Conservation (phyloP, 441 rosid species). For the Geranium incanum region DNA sequence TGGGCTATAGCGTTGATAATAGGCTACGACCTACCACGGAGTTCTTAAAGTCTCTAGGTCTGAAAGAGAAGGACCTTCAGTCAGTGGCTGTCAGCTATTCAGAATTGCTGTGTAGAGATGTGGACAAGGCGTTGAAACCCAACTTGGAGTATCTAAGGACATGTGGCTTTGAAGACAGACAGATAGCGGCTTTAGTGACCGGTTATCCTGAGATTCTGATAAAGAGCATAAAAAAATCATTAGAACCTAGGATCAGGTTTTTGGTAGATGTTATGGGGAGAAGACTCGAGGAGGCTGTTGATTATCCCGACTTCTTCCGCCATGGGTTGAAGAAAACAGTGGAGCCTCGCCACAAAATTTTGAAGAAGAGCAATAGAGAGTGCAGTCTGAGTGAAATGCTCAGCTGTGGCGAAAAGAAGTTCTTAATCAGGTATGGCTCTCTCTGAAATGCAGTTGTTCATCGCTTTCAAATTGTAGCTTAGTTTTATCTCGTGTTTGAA, state of each 20-base stretch:
- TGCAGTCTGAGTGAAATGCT: slow-evolving; percentile 88
- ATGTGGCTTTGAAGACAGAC: slow-evolving; percentile 56
- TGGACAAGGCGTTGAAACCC: slow-evolving; percentile 52
- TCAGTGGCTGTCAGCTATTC: slow-evolving; percentile 58
- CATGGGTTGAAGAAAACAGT: slow-evolving; percentile 79
- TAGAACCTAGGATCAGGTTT: slow-evolving; percentile 76
- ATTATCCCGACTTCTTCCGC: slow-evolving; percentile 71
- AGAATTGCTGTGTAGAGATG: slow-evolving; percentile 77
- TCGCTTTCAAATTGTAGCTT: slow-evolving; percentile 8
- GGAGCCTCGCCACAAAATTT: slow-evolving; percentile 56
- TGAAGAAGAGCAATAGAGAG: slow-evolving; percentile 45
- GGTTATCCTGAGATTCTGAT: slow-evolving; percentile 73
- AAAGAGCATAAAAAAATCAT: slow-evolving; percentile 70
- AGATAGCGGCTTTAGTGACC: slow-evolving; percentile 56
- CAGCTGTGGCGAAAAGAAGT: slow-evolving; percentile 70
- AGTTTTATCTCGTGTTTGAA: slow-evolving; percentile 4
- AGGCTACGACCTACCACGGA: slow-evolving; percentile 72
- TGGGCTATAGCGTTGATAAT: slow-evolving; percentile 81
- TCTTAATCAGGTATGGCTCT: slow-evolving; percentile 49
- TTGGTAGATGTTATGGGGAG: slow-evolving; percentile 80
- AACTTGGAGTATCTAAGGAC: slow-evolving; percentile 44
- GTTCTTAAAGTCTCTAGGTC: slow-evolving; percentile 58
- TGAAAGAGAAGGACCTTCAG: slow-evolving; percentile 45
- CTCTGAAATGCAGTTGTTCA: slow-evolving; percentile 16
- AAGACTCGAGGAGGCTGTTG: slow-evolving; percentile 58